Base-by-base conservation (phyloP, 2,329 filamentous ascomycete species). In the Trichoderma pleuroti region DNA sequence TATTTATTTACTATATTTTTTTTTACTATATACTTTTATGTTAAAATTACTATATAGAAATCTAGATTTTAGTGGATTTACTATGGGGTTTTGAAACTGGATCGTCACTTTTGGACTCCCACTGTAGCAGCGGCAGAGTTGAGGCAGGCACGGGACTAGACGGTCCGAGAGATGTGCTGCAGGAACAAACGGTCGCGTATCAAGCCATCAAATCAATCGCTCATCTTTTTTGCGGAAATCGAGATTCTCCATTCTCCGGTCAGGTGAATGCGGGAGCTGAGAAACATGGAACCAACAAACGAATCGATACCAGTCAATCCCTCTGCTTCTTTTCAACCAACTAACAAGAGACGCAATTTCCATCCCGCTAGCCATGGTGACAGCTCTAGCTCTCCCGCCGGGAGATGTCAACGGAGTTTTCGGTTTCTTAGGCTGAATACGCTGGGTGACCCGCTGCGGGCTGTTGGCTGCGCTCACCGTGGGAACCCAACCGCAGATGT, bases 111-210 rank as follows among this genome's bases (percentile, higher is more conserved):
- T n/a, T n/a, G n/a, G n/a, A n/a, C n/a, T n/a, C n/a, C n/a, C n/a
- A n/a, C n/a, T n/a, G n/a, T 30, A 63, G 36, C 24, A 42, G 39
- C 26, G 60, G 52, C 24, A 57, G 28, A 57, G 52, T 36, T 59
- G 66, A 60, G 66, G 56, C 61, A 68, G 34, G 66, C 66, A 68
- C 66, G 56, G 66, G 57, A 28, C 26, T 18, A 60, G 28, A 60
- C 56, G 66, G 66, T 52, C 66, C 66, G 66, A 28, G 30, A 32
- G n/a, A 28, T 52, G 63, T 57, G 63, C 49, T 56, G 63, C 32
- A 66, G 49, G 34, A 57, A 42, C 24, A 16, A 57, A 42, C 24
- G 63, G 46, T 28, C 16, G 46, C 62, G 46, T 39, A 36, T 54
- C 18, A 26, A 26, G 56, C 18, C 21, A 14, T 42, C 39, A 42